A percentile compares a stretch with the other conserved stretches of the same genome.
phyloP scores from a whole-genome alignment of 1,284 basidiomycete genomes.

The Anthracocystis panici-leucophaei region DNA sequence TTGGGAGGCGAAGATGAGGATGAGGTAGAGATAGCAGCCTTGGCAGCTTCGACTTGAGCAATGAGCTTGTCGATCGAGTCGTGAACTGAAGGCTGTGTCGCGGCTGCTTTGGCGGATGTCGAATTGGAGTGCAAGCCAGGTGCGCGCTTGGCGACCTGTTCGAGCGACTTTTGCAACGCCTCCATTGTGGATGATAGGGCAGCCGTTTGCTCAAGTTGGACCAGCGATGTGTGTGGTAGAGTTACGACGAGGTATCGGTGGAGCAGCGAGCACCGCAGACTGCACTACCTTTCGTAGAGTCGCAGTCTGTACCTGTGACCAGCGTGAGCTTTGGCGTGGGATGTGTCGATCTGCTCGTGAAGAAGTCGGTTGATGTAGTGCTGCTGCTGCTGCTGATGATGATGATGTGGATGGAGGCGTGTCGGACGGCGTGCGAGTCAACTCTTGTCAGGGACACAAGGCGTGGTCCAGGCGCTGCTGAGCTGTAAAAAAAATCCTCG shows the following conservation, averaged over 20 bases:
- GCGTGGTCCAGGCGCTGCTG: constrained; percentile 11
- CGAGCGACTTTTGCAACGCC: constrained; percentile 61
- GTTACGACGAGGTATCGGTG: not conserved
- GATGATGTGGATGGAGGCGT: not conserved
- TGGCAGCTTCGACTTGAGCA: constrained; percentile 52
- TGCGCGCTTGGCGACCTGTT: constrained; percentile 48
- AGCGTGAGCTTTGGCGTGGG: too few species aligned
- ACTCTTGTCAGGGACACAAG: constrained; percentile 1
- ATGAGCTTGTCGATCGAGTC: constrained; percentile 60
- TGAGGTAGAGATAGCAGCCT: constrained; percentile 24
- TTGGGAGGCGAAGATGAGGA: constrained; percentile 13
- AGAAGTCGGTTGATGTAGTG: not conserved
- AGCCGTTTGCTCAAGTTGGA: not conserved
- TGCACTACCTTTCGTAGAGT: not conserved
- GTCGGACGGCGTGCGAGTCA: not conserved
- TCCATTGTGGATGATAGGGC: constrained; percentile 46
- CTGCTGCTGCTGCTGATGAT: not conserved
- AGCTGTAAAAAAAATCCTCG: not conserved
- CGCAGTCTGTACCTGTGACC: not conserved
- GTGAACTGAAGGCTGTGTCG: constrained; percentile 39
- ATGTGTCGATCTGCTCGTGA: too few species aligned
- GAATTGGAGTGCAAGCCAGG: constrained; percentile 49
- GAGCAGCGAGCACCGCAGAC: not conserved
- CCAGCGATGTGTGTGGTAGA: not conserved
- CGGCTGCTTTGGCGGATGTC: constrained; percentile 31